Conservation (phyloP, 768 basidiomycete genomes). For the Dentipellis fragilis region DNA sequence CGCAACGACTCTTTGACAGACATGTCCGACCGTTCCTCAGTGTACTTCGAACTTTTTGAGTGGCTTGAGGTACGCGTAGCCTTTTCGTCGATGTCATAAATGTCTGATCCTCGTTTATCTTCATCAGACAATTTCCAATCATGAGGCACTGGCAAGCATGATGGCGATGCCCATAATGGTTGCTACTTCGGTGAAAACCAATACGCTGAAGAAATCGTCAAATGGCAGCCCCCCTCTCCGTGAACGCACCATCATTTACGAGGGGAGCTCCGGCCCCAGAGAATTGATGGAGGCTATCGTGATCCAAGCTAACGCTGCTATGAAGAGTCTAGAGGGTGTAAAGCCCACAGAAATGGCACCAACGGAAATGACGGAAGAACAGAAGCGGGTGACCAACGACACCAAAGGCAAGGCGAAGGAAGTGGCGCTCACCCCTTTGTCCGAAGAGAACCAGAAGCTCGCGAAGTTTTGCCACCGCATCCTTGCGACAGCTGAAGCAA, state of each 20-base stretch:
- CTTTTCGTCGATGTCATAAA: neutral
- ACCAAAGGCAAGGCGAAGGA: slow-evolving; percentile 62
- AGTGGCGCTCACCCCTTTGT: slow-evolving; percentile 26
- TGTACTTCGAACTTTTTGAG: slow-evolving; percentile 85
- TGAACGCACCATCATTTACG: slow-evolving; percentile 80
- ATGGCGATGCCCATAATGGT: slow-evolving; percentile 97
- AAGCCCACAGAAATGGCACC: slow-evolving; percentile 34
- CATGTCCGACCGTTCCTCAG: slow-evolving; percentile 78
- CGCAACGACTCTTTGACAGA: slow-evolving; percentile 90
- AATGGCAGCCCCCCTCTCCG: slow-evolving; percentile 44
- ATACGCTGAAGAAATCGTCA: slow-evolving; percentile 44
- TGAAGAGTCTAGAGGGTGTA: slow-evolving; percentile 73
- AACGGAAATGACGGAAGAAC: slow-evolving; percentile 80
- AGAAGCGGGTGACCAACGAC: slow-evolving; percentile 73
- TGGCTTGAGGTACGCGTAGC: slow-evolving; percentile 71
- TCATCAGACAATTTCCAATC: slow-evolving; percentile 80
- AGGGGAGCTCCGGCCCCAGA: slow-evolving; percentile 84
- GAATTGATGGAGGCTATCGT: slow-evolving; percentile 87
- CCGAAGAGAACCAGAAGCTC: slow-evolving; percentile 73
- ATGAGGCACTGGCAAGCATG: slow-evolving; percentile 89
- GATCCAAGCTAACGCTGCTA: slow-evolving; percentile 86
- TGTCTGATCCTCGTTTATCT: neutral
- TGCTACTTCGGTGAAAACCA: slow-evolving; percentile 54
- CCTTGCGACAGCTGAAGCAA: slow-evolving; percentile 68
- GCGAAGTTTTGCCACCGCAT: slow-evolving; percentile 81